Evolutionary conservation across 2,329 filamentous ascomycete species (phyloP).

Genomic region (Coleophoma crateriformis): DNA sequence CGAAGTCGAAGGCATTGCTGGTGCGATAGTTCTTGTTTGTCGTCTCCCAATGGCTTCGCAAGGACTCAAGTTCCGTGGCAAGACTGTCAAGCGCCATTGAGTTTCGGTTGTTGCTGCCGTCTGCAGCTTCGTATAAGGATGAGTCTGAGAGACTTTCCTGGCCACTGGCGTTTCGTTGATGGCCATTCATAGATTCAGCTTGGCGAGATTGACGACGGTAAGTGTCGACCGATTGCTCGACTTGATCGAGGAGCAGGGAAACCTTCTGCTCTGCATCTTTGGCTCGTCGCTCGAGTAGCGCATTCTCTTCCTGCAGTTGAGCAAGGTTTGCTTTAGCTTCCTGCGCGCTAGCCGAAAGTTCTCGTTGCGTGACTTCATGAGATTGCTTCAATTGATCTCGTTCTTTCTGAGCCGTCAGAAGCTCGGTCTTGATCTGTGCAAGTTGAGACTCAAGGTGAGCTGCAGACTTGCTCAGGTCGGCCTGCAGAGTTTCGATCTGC

Average conservation of each 20-base stretch:
- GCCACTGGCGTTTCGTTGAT: conserved; percentile 28
- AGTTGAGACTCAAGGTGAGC: conserved; percentile 68
- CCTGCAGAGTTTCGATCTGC: conserved; percentile 65
- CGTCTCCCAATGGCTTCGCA: conserved; percentile 89
- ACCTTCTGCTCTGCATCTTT: conserved; percentile 91
- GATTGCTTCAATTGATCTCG: conserved; percentile 60
- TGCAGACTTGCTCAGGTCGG: conserved; percentile 61
- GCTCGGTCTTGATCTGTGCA: conserved; percentile 59
- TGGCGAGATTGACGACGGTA: conserved; percentile 75
- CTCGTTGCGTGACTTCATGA: conserved; percentile 46
- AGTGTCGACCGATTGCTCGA: conserved; percentile 88
- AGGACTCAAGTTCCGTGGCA: conserved; percentile 83
- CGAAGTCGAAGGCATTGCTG: conserved; percentile 82
- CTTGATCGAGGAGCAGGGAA: conserved; percentile 85
- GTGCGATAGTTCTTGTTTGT: conserved; percentile 93
- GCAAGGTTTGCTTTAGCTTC: conserved; percentile 66
- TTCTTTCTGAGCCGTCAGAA: conserved; percentile 59
- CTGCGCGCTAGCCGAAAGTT: conserved; percentile 49
- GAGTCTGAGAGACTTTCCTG: conserved; percentile 57
- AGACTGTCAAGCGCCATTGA: conserved; percentile 80
- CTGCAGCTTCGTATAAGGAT: conserved; percentile 38
- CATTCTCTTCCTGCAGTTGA: conserved; percentile 77
- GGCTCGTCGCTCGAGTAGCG: conserved; percentile 74
- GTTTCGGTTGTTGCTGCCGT: conserved; percentile 51
- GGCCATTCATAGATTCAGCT: conserved; percentile 43